phyloP scores from a whole-genome alignment of 2,329 filamentous ascomycete genomes.

The Xylariaceae sp. region DNA sequence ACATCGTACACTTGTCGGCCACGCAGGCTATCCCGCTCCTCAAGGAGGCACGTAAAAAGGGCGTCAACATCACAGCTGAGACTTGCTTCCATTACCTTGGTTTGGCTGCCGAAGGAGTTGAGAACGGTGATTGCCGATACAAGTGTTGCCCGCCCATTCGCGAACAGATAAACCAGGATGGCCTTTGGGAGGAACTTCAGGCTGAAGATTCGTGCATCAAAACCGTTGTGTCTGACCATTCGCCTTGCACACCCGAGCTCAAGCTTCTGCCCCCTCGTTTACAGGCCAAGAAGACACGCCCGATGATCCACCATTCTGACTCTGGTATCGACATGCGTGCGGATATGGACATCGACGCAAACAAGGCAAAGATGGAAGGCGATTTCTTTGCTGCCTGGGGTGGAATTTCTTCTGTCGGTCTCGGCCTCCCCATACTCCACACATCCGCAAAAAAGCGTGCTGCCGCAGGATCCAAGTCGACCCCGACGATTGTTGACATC shows the following conservation, averaged over 20 bases:
- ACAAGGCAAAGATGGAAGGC: conserved; percentile 47
- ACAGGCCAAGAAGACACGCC: conserved; percentile 35
- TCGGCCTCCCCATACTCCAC: conserved; percentile 87
- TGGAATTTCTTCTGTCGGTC: conserved; percentile 87
- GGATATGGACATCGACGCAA: conserved; percentile 31
- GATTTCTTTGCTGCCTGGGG: conserved; percentile 98
- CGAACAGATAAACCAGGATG: conserved; percentile 72
- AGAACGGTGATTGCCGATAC: conserved; percentile 81
- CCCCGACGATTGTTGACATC: conserved; percentile 64
- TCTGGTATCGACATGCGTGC: conserved; percentile 48
- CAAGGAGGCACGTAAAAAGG: conserved; percentile 62
- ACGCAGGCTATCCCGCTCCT: conserved; percentile 80
- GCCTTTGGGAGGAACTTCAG: conserved; percentile 77
- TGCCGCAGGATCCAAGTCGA: conserved; percentile 38
- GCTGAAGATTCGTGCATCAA: conserved; percentile 71
- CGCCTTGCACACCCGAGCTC: conserved; percentile 88
- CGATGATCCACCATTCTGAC: conserved; percentile 44
- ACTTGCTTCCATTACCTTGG: conserved; percentile 95
- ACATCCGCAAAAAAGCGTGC: conserved; percentile 64
- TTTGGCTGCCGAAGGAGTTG: conserved; percentile 74
- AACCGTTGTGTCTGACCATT: conserved; percentile 93
- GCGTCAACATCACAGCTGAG: conserved; percentile 85
- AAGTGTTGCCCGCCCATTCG: conserved; percentile 95
- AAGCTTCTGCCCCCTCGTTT: conserved; percentile 77
- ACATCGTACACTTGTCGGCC: conserved; percentile 93